Percentiles rank a stretch among this genome's conserved stretches.
These are phyloP conservation scores for Rhododendron williamsianum DNA, from an alignment of 148 eudicot species.

Conservation along the genomic window DNA sequence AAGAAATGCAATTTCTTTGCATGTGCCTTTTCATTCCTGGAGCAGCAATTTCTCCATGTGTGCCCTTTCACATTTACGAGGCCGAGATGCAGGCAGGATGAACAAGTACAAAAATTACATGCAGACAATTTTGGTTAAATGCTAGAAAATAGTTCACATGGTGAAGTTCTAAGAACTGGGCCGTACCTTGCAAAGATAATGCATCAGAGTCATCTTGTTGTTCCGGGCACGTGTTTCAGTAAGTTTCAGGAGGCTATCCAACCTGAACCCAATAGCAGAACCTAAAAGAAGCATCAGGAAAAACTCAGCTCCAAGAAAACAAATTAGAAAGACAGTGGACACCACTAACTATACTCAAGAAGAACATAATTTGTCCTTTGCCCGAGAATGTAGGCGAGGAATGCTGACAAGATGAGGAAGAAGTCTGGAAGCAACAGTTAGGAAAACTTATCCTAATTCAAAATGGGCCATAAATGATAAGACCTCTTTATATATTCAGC, in stretches of 20 bases:
- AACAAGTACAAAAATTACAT: neutral
- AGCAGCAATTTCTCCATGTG: neutral
- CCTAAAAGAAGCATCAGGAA: conserved; percentile 35
- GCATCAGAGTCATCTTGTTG: conserved; percentile 93
- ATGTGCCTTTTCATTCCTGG: neutral
- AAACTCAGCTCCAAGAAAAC: conserved; percentile 2
- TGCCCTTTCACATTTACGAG: neutral
- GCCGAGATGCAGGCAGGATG: neutral
- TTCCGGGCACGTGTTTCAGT: conserved; percentile 87
- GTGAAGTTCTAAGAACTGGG: neutral
- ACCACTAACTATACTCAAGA: neutral
- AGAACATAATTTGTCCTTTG: neutral
- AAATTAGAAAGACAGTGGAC: neutral
- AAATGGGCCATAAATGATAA: neutral
- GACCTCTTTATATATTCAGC: neutral
- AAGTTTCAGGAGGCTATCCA: conserved; percentile 92
- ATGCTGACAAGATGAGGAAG: neutral
- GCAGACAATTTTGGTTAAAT: neutral
- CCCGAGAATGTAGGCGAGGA: neutral
- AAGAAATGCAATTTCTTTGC: neutral
- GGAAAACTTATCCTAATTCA: neutral
- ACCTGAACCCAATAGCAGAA: conserved; percentile 86
- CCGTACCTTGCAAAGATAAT: conserved; percentile 89
- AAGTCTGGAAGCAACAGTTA: neutral
- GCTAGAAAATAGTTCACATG: conserved; percentile 3